Evolutionary conservation across 495 filamentous ascomycete genomes (phyloP).

Genomic region (Tuber aestivum): DNA sequence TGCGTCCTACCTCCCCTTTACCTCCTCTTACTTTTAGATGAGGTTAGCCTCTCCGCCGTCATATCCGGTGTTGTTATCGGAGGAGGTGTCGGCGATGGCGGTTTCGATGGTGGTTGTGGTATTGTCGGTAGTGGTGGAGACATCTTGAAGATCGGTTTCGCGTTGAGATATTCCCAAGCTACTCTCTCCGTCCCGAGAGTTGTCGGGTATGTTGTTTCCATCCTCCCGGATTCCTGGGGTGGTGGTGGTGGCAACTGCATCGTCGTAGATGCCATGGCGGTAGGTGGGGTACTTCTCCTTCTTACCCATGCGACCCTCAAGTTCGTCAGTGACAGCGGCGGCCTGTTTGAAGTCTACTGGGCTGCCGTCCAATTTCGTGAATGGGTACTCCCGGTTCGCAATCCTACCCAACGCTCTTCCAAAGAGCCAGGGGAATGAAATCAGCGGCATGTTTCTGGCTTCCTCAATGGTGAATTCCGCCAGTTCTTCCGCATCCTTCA

Average conservation of each 20-base stretch:
- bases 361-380: conserved; percentile 11
- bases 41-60: neutral
- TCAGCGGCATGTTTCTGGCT: conserved; percentile 59
- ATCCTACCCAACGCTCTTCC: conserved; percentile 65
- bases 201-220: neutral
- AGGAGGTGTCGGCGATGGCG: neutral
- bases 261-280: neutral
- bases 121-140: neutral
- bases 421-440: conserved; percentile 94
- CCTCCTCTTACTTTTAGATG: neutral
- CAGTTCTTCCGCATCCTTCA: conserved; percentile 7
- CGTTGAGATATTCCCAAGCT: neutral
- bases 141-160: neutral
- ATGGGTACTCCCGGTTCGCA: conserved; percentile 48
- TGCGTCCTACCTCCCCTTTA: neutral
- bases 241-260: neutral
- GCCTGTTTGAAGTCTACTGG: neutral
- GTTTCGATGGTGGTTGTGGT: neutral
- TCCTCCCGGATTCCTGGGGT: neutral
- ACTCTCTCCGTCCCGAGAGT: neutral
- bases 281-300: conserved; percentile 1
- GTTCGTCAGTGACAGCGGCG: neutral
- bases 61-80: neutral
- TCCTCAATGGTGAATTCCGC: conserved; percentile 35
- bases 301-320: neutral